These are phyloP conservation scores for Colletotrichum noveboracense DNA, from an alignment of 2,329 filamentous ascomycete species.

Conservation along the genomic window DNA sequence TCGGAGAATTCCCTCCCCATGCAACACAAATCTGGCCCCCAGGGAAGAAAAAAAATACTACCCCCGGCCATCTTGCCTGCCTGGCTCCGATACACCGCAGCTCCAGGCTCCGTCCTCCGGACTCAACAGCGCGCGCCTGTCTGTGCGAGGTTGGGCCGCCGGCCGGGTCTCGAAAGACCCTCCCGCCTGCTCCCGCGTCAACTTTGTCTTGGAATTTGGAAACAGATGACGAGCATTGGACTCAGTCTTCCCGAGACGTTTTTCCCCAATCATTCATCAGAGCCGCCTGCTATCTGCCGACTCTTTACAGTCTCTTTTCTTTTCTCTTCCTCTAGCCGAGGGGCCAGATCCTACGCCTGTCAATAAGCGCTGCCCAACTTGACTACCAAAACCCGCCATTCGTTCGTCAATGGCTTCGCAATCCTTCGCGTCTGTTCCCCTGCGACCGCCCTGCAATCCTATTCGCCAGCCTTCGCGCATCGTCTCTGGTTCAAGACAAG, in stretches of 20 bases:
- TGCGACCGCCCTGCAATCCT: background rate
- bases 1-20: constrained; percentile 9
- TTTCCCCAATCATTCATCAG: background rate
- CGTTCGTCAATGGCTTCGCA: background rate
- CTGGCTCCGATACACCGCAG: background rate
- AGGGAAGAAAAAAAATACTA: background rate
- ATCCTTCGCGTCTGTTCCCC: constrained; percentile 20
- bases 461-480: constrained; percentile 1
- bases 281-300: background rate
- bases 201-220: background rate
- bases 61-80: background rate
- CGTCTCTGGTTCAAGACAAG: background rate
- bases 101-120: background rate
- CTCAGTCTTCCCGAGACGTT: background rate
- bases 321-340: background rate
- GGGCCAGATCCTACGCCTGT: background rate
- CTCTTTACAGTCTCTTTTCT: background rate
- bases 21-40: background rate
- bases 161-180: background rate
- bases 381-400: background rate
- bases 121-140: constrained; percentile 15
- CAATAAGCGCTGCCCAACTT: constrained; percentile 2
- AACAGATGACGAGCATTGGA: background rate
- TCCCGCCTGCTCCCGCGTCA: background rate
- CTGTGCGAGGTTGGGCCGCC: background rate